Base-by-base conservation (phyloP, 257 asterid genomes). In the Anisodus tanguticus region DNA sequence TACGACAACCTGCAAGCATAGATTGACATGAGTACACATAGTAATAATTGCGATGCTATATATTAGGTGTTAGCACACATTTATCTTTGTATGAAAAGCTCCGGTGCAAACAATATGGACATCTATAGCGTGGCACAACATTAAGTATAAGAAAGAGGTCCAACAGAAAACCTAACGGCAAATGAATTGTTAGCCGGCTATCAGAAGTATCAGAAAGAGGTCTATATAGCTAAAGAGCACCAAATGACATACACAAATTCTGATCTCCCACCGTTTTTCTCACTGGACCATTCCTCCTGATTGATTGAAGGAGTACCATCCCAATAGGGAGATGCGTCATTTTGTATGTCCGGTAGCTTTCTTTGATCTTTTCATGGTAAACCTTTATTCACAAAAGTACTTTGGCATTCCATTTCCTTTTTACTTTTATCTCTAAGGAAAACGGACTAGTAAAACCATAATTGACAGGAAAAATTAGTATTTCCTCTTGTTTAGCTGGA, bases 1-100 rank as follows among this genome's bases (percentile, higher is more conserved):
- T 97, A n/a, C 93, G 88, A 94, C 83, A 72, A 94, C 98, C 98
- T 94, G 90, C 90, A 91, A 87, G 76, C 81, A 88, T 31, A 81
- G 51, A 79, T 77, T 79, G 84, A 72, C 67, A 86, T 15, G 63
- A 58, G 67, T 51, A 47, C 64, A 62, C 63, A 60, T 60, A 53
- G 63, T 76, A 47, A 41, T 26, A 31, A 76, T 26, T 26, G 60
- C 0, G 26, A 76, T 26, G 81, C 12, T 8, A 1, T 68, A 76
- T 13, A 26, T 22, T 76, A 51, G 13, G 45, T 12, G 16, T 22
- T 26, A 7, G 22, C n/a, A 51, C 63, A 49, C 11, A 49, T 2
- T 31, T 11, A 11, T 39, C 41, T n/a, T n/a, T 19, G 11, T 19
- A 49, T 39, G 19, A 47, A 49, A 49, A 74, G 60, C 43, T 16